Conservation (phyloP, 495 filamentous ascomycete genomes). For the Sporormia fimetaria region DNA sequence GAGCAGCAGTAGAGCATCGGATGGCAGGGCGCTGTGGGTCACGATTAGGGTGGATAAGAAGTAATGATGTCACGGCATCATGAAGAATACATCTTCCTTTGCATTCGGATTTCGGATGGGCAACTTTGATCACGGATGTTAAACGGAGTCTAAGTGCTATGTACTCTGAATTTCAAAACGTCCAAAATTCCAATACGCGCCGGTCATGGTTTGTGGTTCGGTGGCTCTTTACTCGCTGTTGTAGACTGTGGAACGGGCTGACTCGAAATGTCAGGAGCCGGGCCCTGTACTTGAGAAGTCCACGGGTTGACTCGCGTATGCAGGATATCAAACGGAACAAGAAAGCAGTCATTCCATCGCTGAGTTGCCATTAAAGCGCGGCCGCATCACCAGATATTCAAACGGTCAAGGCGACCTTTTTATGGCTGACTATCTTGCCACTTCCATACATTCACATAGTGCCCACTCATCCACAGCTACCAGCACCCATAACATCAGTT, state of each 20-base stretch:
- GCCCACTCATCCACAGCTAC: too few species aligned
- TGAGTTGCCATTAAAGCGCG: too few species aligned
- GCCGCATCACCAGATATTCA: too few species aligned
- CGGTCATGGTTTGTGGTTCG: background rate
- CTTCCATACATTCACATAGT: too few species aligned
- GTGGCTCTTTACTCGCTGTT: background rate
- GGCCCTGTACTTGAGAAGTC: background rate
- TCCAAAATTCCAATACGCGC: constrained; percentile 5
- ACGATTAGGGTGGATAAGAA: background rate
- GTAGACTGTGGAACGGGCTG: background rate
- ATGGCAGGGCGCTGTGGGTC: background rate
- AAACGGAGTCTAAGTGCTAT: constrained; percentile 19
- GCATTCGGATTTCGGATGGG: constrained; percentile 28
- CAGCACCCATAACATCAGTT: too few species aligned
- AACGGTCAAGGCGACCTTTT: too few species aligned
- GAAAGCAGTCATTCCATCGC: too few species aligned
- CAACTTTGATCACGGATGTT: constrained; percentile 17
- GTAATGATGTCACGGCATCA: constrained; percentile 10
- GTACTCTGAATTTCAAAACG: constrained; percentile 16
- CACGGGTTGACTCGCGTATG: background rate
- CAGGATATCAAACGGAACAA: background rate
- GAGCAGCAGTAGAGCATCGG: constrained; percentile 9
- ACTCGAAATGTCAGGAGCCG: background rate
- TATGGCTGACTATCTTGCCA: too few species aligned
- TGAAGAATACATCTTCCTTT: constrained; percentile 17